Conservation (phyloP, 202 grass and related monocot species). For the Panicum virgatum region DNA sequence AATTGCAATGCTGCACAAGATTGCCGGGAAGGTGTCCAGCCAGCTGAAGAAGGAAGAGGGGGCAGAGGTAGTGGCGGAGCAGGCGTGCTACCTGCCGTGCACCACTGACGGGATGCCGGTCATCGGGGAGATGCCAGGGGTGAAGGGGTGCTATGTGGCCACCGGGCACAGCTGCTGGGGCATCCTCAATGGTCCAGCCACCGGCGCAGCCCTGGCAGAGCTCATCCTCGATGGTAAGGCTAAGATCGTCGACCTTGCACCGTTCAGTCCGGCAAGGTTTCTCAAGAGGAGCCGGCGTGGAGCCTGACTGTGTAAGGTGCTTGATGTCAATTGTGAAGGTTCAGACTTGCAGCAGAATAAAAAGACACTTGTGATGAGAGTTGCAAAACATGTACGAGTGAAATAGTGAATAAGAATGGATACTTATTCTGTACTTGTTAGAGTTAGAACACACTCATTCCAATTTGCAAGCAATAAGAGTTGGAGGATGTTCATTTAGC, state of each 20-base stretch:
- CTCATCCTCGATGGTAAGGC: conserved; percentile 78
- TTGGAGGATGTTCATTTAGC: neutral
- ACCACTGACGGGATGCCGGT: conserved; percentile 74
- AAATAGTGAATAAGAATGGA: conserved; percentile 17
- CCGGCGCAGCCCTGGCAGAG: conserved; percentile 67
- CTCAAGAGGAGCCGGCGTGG: conserved; percentile 40
- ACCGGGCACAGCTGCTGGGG: conserved; percentile 93
- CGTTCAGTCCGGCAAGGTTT: conserved; percentile 70
- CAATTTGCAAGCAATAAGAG: neutral
- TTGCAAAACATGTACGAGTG: conserved; percentile 28
- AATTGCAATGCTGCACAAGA: conserved; percentile 87
- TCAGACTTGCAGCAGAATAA: conserved; percentile 35
- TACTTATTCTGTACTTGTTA: neutral
- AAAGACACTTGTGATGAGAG: neutral
- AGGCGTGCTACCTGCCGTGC: conserved; percentile 89
- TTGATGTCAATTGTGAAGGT: neutral
- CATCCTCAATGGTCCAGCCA: conserved; percentile 82
- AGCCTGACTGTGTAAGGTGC: neutral
- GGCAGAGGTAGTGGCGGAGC: conserved; percentile 61
- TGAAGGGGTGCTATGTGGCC: conserved; percentile 76
- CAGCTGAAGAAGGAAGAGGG: conserved; percentile 66
- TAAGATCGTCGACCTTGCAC: conserved; percentile 57
- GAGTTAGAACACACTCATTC: neutral
- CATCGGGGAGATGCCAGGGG: conserved; percentile 72
- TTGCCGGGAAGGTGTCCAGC: conserved; percentile 68